These are phyloP conservation scores for Apiospora hydei DNA, from an alignment of 2,329 filamentous ascomycete species.

Conservation along the genomic window DNA sequence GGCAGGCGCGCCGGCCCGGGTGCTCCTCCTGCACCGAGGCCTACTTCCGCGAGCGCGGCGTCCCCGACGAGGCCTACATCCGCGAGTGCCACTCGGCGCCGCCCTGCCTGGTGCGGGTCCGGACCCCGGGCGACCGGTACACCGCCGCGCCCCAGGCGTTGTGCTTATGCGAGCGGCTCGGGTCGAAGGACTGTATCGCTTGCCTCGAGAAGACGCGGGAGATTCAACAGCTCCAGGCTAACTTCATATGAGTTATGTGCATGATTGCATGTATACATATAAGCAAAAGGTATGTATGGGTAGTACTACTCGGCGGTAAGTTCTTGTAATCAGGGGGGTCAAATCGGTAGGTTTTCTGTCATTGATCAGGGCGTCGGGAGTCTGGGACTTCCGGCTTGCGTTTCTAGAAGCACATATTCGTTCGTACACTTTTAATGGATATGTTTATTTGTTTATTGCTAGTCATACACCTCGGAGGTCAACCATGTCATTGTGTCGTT, in stretches of 20 bases:
- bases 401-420: not conserved
- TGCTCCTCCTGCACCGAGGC: not conserved
- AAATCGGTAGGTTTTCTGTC: not conserved
- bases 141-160: not conserved
- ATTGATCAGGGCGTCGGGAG: not conserved
- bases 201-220: constrained; percentile 23
- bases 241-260: not conserved
- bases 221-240: not conserved
- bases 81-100: constrained; percentile 10
- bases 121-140: not conserved
- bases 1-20: not conserved
- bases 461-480: not conserved
- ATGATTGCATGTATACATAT: not conserved
- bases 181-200: constrained; percentile 2
- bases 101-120: not conserved
- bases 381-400: not conserved
- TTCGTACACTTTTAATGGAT: not conserved
- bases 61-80: not conserved
- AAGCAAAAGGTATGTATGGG: not conserved
- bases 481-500: not conserved
- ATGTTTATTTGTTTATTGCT: not conserved
- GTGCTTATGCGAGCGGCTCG: not conserved
- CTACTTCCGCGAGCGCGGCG: constrained; percentile 10
- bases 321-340: not conserved
- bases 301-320: not conserved